Evolutionary conservation across 345 rosid genomes (phyloP).

Genomic region (Pugionium cornutum): DNA sequence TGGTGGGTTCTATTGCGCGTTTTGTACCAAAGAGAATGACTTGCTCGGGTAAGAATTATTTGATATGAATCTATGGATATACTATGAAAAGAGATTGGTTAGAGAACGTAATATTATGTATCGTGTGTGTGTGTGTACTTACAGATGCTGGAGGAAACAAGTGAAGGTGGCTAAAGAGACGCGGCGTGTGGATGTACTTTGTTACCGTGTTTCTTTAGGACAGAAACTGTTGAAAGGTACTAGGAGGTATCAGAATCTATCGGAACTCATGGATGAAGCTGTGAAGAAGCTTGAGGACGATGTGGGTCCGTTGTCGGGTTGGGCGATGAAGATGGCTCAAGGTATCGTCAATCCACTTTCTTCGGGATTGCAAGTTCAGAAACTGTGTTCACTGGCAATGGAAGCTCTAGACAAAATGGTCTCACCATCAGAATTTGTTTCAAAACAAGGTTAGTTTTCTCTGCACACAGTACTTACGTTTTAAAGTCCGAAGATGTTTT

Average conservation of each 20-base stretch:
- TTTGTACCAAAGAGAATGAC: constrained; percentile 81
- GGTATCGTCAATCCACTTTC: constrained; percentile 89
- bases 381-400: constrained; percentile 65
- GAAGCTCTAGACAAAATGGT: constrained; percentile 60
- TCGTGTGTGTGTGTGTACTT: constrained; percentile 6
- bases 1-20: constrained; percentile 69
- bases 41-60: constrained; percentile 65
- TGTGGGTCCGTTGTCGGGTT: constrained; percentile 80
- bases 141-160: constrained; percentile 95
- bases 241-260: constrained; percentile 51
- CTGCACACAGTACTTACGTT: not conserved
- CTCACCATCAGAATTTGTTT: constrained; percentile 29
- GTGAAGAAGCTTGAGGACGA: constrained; percentile 79
- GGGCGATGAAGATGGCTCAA: constrained; percentile 81
- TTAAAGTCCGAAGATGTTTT: constrained; percentile 8
- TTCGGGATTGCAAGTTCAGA: constrained; percentile 74
- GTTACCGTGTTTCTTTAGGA: constrained; percentile 78
- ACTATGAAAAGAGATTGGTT: constrained; percentile 1
- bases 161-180: constrained; percentile 71
- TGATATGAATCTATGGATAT: not conserved
- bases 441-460: constrained; percentile 34
- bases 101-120: constrained; percentile 13
- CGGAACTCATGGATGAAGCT: constrained; percentile 67
- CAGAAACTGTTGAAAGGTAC: constrained; percentile 72
- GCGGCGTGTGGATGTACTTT: constrained; percentile 78